These are phyloP conservation scores for Orbilia ellipsospora DNA, from an alignment of 2,329 filamentous ascomycete species.

Conservation along the genomic window DNA sequence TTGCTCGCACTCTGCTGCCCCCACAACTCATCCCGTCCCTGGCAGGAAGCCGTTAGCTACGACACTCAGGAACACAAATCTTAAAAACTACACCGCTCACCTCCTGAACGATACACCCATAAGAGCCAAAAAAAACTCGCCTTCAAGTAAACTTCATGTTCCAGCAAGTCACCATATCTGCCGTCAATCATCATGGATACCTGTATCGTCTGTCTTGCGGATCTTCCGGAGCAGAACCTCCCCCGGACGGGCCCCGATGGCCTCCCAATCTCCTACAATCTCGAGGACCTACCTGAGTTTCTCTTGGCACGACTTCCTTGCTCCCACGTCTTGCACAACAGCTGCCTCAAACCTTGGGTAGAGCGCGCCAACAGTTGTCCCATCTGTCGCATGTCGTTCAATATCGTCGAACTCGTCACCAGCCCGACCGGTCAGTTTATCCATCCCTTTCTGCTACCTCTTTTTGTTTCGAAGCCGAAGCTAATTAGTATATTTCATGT, in stretches of 20 bases:
- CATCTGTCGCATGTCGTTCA: slow-evolving; percentile 92
- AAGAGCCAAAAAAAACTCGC: not conserved
- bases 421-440: slow-evolving; percentile 47
- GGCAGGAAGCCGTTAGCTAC: slow-evolving; percentile 22
- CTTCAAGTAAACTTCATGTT: slow-evolving; percentile 47
- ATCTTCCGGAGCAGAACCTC: slow-evolving; percentile 68
- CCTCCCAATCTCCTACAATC: slow-evolving; percentile 64
- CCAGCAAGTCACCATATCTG: slow-evolving; percentile 44
- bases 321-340: slow-evolving; percentile 90
- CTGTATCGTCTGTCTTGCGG: slow-evolving; percentile 78
- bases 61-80: slow-evolving; percentile 13
- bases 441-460: not conserved
- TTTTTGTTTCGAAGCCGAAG: not conserved
- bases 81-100: slow-evolving; percentile 12
- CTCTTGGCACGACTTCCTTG: slow-evolving; percentile 67
- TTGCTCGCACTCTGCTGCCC: not conserved
- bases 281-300: slow-evolving; percentile 59
- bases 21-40: slow-evolving; percentile 54
- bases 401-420: slow-evolving; percentile 81
- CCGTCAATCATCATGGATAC: slow-evolving; percentile 59
- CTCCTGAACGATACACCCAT: not conserved
- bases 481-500: slow-evolving; percentile 21
- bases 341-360: slow-evolving; percentile 92
- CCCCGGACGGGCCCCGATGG: slow-evolving; percentile 64
- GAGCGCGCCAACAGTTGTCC: slow-evolving; percentile 97